A percentile compares a stretch with the other conserved stretches of the same genome.
phyloP scores from a whole-genome alignment of 345 rosid genomes.

The Noccaea bulbosa region DNA sequence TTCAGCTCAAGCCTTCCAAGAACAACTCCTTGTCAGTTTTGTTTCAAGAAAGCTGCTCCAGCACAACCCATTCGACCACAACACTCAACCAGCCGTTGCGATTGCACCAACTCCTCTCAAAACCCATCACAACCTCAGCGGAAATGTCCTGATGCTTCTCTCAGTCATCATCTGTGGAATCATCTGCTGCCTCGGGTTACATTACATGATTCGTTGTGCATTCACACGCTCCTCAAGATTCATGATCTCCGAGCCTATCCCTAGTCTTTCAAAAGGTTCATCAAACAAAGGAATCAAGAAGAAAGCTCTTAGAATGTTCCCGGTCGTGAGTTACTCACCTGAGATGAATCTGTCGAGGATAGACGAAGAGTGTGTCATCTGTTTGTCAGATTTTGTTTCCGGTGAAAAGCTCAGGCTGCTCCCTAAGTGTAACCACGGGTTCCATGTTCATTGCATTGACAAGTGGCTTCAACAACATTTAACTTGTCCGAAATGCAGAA shows the following conservation, averaged over 20 bases:
- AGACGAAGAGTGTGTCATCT: conserved; percentile 59
- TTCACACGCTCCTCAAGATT: conserved; percentile 51
- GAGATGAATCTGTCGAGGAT: conserved; percentile 50
- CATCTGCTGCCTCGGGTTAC: conserved; percentile 56
- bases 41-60: conserved; percentile 46
- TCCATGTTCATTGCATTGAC: conserved; percentile 67
- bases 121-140: conserved; percentile 42
- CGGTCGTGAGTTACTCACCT: conserved; percentile 50
- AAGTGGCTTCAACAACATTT: conserved; percentile 69
- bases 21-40: conserved; percentile 32
- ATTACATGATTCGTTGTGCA: conserved; percentile 56
- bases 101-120: conserved; percentile 33
- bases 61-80: conserved; percentile 39
- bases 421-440: conserved; percentile 73
- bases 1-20: conserved; percentile 38
- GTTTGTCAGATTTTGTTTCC: conserved; percentile 52
- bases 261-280: conserved; percentile 23
- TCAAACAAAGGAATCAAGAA: conserved; percentile 49
- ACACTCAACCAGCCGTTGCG: conserved; percentile 26
- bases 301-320: conserved; percentile 54
- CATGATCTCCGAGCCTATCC: conserved; percentile 43
- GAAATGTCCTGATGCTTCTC: conserved; percentile 52
- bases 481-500: conserved; percentile 72
- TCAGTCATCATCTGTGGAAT: conserved; percentile 57
- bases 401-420: conserved; percentile 58